A percentile compares a stretch with the other conserved stretches of the same genome.
Evolutionary conservation across 2,329 filamentous ascomycete species (phyloP).

Genomic region (Byssothecium circinans): DNA sequence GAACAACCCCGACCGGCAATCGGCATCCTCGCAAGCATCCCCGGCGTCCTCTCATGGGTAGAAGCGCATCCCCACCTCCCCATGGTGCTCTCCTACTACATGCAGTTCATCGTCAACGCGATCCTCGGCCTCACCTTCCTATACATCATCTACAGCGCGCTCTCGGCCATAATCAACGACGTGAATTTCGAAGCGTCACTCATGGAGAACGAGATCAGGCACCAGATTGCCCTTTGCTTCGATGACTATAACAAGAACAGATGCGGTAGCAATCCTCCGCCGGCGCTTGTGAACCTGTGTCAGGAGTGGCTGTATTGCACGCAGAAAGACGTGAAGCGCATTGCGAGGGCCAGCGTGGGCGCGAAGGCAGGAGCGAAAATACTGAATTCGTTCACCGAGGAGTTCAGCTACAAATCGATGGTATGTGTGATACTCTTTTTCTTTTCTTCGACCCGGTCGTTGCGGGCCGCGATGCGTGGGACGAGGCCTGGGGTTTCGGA

Average conservation of each 20-base stretch:
- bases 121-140: slow-evolving; percentile 59
- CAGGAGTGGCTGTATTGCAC: slow-evolving; percentile 85
- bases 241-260: slow-evolving; percentile 74
- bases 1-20: slow-evolving; percentile 11
- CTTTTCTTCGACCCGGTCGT: slow-evolving; percentile 1
- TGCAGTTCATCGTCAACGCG: slow-evolving; percentile 67
- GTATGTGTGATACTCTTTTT: slow-evolving; percentile 43
- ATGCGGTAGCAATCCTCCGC: slow-evolving; percentile 69
- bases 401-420: slow-evolving; percentile 83
- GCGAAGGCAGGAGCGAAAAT: slow-evolving; percentile 90
- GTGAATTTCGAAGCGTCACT: slow-evolving; percentile 71
- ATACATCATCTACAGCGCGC: slow-evolving; percentile 70
- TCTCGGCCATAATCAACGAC: slow-evolving; percentile 71
- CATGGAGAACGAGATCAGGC: slow-evolving; percentile 68
- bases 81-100: slow-evolving; percentile 66
- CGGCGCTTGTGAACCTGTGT: slow-evolving; percentile 73
- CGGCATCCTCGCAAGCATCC: slow-evolving; percentile 31
- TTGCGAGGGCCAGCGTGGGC: slow-evolving; percentile 78
- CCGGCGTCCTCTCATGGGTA: slow-evolving; percentile 62
- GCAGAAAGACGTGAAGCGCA: slow-evolving; percentile 75
- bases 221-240: slow-evolving; percentile 73
- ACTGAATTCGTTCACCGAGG: slow-evolving; percentile 89
- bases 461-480: too few relatives aligned
- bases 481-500: too few relatives aligned
- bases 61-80: slow-evolving; percentile 67